Conservation (phyloP, 225 moss, liverwort and hornwort genomes). For the Straminergon stramineum region DNA sequence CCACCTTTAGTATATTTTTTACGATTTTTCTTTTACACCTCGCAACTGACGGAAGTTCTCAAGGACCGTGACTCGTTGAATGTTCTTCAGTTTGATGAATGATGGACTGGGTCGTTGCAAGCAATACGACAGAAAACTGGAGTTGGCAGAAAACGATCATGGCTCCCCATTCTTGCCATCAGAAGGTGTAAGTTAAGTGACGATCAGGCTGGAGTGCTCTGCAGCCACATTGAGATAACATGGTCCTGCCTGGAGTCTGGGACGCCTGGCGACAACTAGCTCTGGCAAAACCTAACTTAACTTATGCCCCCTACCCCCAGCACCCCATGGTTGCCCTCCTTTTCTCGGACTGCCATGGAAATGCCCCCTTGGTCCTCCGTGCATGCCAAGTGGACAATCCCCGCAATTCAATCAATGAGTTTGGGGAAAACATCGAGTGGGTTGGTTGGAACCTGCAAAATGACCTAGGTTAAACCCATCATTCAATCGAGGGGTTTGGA, state of each 20-base stretch:
- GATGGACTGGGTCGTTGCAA: not conserved
- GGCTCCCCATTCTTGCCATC: not conserved
- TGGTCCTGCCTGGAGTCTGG: not conserved
- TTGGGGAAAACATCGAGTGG: not conserved
- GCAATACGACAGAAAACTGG: not conserved
- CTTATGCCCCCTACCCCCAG: too few species aligned
- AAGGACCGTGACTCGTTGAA: not conserved
- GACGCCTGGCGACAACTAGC: not conserved
- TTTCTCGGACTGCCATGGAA: not conserved
- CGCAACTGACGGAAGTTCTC: too few species aligned
- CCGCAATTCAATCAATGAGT: too few species aligned
- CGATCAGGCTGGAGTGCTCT: not conserved
- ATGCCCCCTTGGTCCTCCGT: too few species aligned
- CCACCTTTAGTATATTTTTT: too few species aligned
- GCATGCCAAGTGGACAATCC: not conserved
- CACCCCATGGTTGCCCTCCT: too few species aligned
- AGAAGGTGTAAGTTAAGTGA: not conserved
- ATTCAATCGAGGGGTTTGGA: not conserved
- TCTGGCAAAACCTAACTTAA: not conserved
- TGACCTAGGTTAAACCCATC: too few species aligned
- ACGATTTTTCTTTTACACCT: too few species aligned
- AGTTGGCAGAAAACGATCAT: not conserved
- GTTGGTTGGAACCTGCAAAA: not conserved
- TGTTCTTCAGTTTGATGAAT: not conserved
- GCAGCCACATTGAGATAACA: constrained; percentile 5